A percentile compares a stretch with the other conserved stretches of the same genome.
These are phyloP conservation scores for Sclerotinia borealis DNA, from an alignment of 2,329 filamentous ascomycete genomes.

Conservation along the genomic window DNA sequence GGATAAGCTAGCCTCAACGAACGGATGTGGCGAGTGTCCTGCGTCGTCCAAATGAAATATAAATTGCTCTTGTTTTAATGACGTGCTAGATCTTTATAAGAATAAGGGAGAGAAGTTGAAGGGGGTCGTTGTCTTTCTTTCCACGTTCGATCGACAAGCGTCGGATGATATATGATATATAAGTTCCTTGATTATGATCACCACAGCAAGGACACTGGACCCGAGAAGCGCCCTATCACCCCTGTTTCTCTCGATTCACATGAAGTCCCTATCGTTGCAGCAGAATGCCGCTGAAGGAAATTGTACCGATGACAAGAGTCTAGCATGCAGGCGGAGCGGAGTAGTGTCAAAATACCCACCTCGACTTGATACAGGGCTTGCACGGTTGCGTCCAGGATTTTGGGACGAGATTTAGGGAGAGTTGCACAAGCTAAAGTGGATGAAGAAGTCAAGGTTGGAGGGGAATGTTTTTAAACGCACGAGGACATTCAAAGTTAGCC, in stretches of 20 bases:
- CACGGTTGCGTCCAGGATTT: constrained; percentile 20
- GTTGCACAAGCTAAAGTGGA: constrained; percentile 13
- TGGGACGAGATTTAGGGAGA: constrained; percentile 12
- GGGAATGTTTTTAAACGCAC: constrained; percentile 17
- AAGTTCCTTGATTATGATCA: constrained; percentile 28
- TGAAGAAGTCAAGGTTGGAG: constrained; percentile 14
- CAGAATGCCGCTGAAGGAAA: constrained; percentile 24
- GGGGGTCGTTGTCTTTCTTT: constrained; percentile 26
- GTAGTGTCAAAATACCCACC: constrained; percentile 16
- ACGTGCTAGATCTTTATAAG: constrained; percentile 27
- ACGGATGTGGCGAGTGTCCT: constrained; percentile 26
- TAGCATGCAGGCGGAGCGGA: constrained; percentile 20
- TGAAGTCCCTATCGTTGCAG: constrained; percentile 20
- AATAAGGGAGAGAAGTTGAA: constrained; percentile 22
- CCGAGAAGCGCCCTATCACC: constrained; percentile 28
- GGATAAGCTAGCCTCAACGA: constrained; percentile 23
- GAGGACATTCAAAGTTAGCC: constrained; percentile 19
- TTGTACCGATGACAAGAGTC: constrained; percentile 20
- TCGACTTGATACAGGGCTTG: constrained; percentile 21
- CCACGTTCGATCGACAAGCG: constrained; percentile 30
- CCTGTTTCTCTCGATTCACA: constrained; percentile 23
- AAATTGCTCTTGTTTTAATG: constrained; percentile 30
- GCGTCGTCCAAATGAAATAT: constrained; percentile 30
- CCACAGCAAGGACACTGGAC: constrained; percentile 28
- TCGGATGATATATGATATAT: constrained; percentile 29